Conservation (phyloP, 352 stramenopile genomes). For the Pythium scleroteichum region DNA sequence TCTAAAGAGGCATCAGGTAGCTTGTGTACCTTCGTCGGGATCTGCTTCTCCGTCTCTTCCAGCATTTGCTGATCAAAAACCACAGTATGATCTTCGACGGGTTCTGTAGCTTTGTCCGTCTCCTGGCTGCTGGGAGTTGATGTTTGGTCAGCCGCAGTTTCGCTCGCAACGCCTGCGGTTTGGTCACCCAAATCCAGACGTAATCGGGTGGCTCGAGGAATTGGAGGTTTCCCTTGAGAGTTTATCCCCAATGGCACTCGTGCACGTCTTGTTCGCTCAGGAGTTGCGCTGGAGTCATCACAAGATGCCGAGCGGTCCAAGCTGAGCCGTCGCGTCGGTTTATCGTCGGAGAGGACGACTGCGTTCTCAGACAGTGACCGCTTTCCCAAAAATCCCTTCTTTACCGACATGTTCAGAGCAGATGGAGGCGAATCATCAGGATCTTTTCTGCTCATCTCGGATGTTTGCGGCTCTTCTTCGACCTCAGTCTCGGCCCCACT, state of each 20-base stretch:
- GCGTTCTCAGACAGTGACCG: constrained; percentile 15
- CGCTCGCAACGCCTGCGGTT: not conserved
- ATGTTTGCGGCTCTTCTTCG: constrained; percentile 43
- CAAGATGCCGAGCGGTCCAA: constrained; percentile 19
- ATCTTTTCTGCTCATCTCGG: constrained; percentile 8
- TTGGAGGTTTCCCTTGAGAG: constrained; percentile 7
- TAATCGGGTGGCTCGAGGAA: constrained; percentile 11
- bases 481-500: constrained; percentile 68
- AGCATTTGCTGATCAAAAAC: not conserved
- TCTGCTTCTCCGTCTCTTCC: not conserved
- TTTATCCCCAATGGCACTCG: constrained; percentile 9
- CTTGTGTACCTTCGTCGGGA: too few relatives aligned
- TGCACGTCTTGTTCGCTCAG: constrained; percentile 15
- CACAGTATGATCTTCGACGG: not conserved
- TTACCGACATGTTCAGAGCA: constrained; percentile 2
- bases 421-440: not conserved
- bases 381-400: constrained; percentile 13
- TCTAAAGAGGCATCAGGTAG: not conserved
- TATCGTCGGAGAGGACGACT: constrained; percentile 11
- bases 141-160: not conserved
- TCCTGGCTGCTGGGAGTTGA: constrained; percentile 16
- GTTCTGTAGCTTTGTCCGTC: not conserved
- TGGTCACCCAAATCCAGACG: constrained; percentile 10
- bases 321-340: not conserved
- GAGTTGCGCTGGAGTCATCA: constrained; percentile 11